Base-by-base conservation (phyloP, 2,329 filamentous ascomycete species). In the Epichloe hybrida region DNA sequence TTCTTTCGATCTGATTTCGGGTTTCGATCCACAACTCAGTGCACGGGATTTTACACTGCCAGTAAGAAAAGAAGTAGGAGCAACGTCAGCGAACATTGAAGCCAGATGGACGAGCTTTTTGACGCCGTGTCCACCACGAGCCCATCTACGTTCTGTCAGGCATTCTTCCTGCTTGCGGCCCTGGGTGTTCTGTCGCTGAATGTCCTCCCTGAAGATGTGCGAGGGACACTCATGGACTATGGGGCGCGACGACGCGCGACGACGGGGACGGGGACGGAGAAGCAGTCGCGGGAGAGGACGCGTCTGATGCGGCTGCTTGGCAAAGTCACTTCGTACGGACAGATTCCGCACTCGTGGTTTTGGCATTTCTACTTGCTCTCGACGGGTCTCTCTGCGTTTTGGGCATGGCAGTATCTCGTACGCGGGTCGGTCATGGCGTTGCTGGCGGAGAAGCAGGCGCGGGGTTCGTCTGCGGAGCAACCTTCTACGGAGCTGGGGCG, bases 291-390 rank as follows among this genome's bases (percentile, higher is more conserved):
- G 27, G 6, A 23, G 31, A 27, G 15, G 23, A 39, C 40, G 15
- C 12, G 35, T 9, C n/a, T 17, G n/a, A 15, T 7, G 9, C 41
- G 36, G 5, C 3, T 46, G 12, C 21, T 51, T 8, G 58, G 60
- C 49, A 58, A 58, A 49, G 41, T 70, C 35, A 57, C 61, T 21
- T 53, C 60, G 41, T 56, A 56, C 48, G 68, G 69, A 57, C 78
- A 79, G 62, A 84, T 96, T 37, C 89, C 91, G 21, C 93, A 97
- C 68, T 77, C 77, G 54, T 97, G 87, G 82, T 97, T 97, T 66
- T 77, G 75, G 42, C 86, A 93, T 59, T 97, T 95, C 69, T 97
- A 98, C 65, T 62, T 86, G 49, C 64, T 81, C 37, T 91, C 87
- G 3, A 69, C 89, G 4, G 62, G 71, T 2, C 81, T 79, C 53